A percentile compares a stretch with the other conserved stretches of the same genome.
Conservation (phyloP, 2,329 filamentous ascomycete species). For the Chalara sp. region DNA sequence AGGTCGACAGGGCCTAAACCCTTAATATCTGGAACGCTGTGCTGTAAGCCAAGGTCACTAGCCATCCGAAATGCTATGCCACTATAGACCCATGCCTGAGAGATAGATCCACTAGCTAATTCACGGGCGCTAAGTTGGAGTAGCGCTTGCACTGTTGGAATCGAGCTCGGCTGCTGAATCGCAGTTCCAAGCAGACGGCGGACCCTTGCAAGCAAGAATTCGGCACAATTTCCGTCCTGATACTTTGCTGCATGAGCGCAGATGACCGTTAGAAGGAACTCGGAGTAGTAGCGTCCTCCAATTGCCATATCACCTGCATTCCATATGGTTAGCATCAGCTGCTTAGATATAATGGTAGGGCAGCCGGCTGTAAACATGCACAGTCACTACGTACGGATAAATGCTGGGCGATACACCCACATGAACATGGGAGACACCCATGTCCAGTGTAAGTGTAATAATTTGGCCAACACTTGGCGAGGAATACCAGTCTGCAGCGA, state of each 20-base stretch:
- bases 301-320: slow-evolving; percentile 7
- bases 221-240: not conserved
- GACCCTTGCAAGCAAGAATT: not conserved
- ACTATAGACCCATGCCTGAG: slow-evolving; percentile 47
- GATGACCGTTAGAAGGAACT: slow-evolving; percentile 3
- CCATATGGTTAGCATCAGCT: not conserved
- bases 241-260: not conserved
- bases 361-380: too few species aligned
- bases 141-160: slow-evolving; percentile 53
- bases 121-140: slow-evolving; percentile 53
- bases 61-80: slow-evolving; percentile 44
- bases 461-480: not conserved
- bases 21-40: slow-evolving; percentile 39
- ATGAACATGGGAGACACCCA: slow-evolving; percentile 6
- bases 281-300: slow-evolving; percentile 1
- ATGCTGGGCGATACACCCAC: slow-evolving; percentile 7
- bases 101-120: slow-evolving; percentile 49
- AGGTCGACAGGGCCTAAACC: slow-evolving; percentile 49
- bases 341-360: not conserved
- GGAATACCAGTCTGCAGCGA: slow-evolving; percentile 1
- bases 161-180: slow-evolving; percentile 30
- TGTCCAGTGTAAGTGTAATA: slow-evolving; percentile 6
- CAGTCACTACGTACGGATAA: slow-evolving; percentile 1
- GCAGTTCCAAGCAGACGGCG: not conserved
- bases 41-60: slow-evolving; percentile 43